A percentile compares a stretch with the other conserved stretches of the same genome.
phyloP scores from a whole-genome alignment of 1,284 basidiomycete species.

The Pisolithus thermaeus region DNA sequence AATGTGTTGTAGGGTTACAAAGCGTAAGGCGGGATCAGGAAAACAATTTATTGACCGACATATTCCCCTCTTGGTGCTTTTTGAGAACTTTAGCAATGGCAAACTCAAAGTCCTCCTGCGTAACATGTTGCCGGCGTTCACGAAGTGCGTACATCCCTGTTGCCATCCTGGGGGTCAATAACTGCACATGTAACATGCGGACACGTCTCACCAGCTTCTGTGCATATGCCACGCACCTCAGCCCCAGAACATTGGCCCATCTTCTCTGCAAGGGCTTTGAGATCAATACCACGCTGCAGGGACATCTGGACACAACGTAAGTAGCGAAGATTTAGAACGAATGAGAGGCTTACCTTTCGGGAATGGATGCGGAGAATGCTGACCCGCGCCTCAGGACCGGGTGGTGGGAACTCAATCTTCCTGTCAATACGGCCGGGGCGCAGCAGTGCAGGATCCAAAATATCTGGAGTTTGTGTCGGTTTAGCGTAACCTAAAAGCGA shows the following conservation, averaged over 20 bases:
- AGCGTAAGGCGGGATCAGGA: slow-evolving; percentile 34
- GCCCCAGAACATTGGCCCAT: slow-evolving; percentile 99
- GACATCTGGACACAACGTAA: slow-evolving; percentile 68
- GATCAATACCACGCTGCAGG: slow-evolving; percentile 94
- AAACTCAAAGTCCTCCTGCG: slow-evolving; percentile 98
- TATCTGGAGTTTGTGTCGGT: slow-evolving; percentile 49
- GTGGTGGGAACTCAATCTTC: slow-evolving; percentile 99
- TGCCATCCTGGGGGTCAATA: neutral
- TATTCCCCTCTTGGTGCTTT: slow-evolving; percentile 90
- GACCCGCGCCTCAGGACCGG: slow-evolving; percentile 95
- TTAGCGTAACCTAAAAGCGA: neutral
- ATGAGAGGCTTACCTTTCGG: slow-evolving; percentile 62
- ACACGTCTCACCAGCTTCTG: slow-evolving; percentile 78
- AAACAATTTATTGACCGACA: slow-evolving; percentile 87
- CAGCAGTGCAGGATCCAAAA: slow-evolving; percentile 91
- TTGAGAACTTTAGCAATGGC: slow-evolving; percentile 93
- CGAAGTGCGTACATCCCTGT: slow-evolving; percentile 94
- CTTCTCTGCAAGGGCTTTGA: slow-evolving; percentile 92
- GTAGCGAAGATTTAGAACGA: neutral
- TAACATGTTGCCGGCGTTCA: slow-evolving; percentile 93
- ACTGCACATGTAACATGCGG: neutral
- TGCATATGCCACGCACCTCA: slow-evolving; percentile 97
- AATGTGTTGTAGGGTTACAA: neutral
- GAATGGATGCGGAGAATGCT: slow-evolving; percentile 97
- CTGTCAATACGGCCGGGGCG: slow-evolving; percentile 97